Evolutionary conservation across 1,284 basidiomycete species (phyloP).

Genomic region (Ustilago sp.): DNA sequence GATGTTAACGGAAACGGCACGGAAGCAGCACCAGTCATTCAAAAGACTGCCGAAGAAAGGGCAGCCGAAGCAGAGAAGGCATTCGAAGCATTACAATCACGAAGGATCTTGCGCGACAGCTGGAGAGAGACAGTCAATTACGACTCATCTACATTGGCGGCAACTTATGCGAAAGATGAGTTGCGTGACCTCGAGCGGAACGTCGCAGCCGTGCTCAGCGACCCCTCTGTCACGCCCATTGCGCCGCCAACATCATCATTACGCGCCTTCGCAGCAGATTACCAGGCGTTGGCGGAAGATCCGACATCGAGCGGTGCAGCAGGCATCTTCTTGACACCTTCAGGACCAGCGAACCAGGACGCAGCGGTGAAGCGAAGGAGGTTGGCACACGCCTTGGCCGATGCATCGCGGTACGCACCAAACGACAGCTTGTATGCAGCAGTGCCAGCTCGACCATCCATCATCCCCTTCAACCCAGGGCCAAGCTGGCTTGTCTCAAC

Average conservation of each 20-base stretch:
- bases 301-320: slow-evolving; percentile 38
- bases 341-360: slow-evolving; percentile 46
- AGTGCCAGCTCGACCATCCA: slow-evolving; percentile 54
- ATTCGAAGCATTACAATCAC: slow-evolving; percentile 48
- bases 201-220: slow-evolving; percentile 26
- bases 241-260: slow-evolving; percentile 49
- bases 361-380: slow-evolving; percentile 55
- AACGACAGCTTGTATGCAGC: slow-evolving; percentile 63
- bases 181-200: slow-evolving; percentile 35
- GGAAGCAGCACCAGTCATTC: slow-evolving; percentile 16
- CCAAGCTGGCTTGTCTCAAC: slow-evolving; percentile 65
- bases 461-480: slow-evolving; percentile 54
- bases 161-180: slow-evolving; percentile 35
- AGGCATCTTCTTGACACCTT: slow-evolving; percentile 54
- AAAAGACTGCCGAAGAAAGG: slow-evolving; percentile 48
- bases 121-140: slow-evolving; percentile 39
- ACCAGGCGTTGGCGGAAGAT: slow-evolving; percentile 54
- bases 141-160: slow-evolving; percentile 40
- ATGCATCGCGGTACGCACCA: slow-evolving; percentile 58
- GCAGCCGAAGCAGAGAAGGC: slow-evolving; percentile 53
- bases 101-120: slow-evolving; percentile 44
- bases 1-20: slow-evolving; percentile 14
- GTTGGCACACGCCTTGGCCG: slow-evolving; percentile 59
- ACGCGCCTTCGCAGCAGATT: slow-evolving; percentile 60
- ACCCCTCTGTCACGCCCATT: slow-evolving; percentile 24